Base-by-base conservation (phyloP, 2,329 filamentous ascomycete genomes). In the Ophiostoma perfectum region DNA sequence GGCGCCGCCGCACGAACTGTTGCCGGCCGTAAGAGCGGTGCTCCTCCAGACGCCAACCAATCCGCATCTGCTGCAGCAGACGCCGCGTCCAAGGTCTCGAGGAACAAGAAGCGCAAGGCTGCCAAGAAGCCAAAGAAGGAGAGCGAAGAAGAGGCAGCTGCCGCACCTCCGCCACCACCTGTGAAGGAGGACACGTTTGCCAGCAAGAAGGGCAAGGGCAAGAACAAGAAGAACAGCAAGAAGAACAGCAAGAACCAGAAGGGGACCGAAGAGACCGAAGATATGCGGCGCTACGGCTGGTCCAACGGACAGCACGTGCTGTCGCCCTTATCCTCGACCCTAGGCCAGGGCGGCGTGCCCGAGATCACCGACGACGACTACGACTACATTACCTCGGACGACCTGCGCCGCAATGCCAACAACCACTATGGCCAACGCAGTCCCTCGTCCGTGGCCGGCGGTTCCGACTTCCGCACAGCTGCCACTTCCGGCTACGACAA, bases 321-420 rank as follows among this genome's bases (percentile, higher is more conserved):
- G 70, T 86, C 83, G 65, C 83, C 83, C n/a, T 86, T 82, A 73
- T 77, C 78, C 69, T 83, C 83, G 45, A 75, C 78, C 70, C 72
- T 79, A 16, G 77, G 79, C 49, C 73, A 75, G 14, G 80, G 80
- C 63, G 80, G 82, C 58, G 88, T 93, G 70, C 90, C 86, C 73
- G 89, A 92, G 73, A 87, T 93, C 70, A 90, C 86, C 73, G 89
- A 92, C 73, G 86, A 89, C 45, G 90, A 93, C 79, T 94, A 88
- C 77, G 89, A 87, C 76, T 93, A 94, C 80, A 93, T 93, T 75
- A 92, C 90, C n/a, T 88, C 88, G 41, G 86, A 91, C 74, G 90
- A 93, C 74, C 77, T 93, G 52, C 82, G 86, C 70, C 82, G 86
- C 70, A 78, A 80, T 47, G 77, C 77, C 39, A 77, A 75, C 70